These are phyloP conservation scores for Thermothielavioides terrestris DNA, from an alignment of 495 filamentous ascomycete genomes.

Conservation along the genomic window DNA sequence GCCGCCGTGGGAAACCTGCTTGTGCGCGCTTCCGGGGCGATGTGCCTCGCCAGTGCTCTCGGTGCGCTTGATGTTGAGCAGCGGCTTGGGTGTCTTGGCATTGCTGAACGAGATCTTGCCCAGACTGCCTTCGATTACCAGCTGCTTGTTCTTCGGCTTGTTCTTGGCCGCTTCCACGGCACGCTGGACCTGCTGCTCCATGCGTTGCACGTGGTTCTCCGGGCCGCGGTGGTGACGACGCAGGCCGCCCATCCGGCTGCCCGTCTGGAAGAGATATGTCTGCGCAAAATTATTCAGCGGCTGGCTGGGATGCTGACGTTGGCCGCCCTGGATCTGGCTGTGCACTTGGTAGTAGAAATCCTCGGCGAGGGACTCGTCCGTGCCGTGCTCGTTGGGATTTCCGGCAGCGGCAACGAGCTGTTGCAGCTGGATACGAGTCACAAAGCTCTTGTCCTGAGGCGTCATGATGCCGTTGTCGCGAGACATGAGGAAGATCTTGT, in stretches of 20 bases:
- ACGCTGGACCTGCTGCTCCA: conserved; percentile 97
- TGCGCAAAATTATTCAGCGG: conserved; percentile 94
- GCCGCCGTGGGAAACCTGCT: conserved; percentile 38
- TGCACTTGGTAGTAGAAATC: conserved; percentile 99
- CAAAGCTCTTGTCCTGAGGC: conserved; percentile 98
- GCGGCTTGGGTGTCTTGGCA: conserved; percentile 86
- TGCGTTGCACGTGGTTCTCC: conserved; percentile 95
- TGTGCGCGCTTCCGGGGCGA: conserved; percentile 42
- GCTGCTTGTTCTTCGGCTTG: conserved; percentile 93
- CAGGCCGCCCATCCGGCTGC: conserved; percentile 61
- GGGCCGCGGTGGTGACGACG: conserved; percentile 66
- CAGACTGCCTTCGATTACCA: conserved; percentile 96
- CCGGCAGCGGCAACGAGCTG: conserved; percentile 89
- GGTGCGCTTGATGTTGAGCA: conserved; percentile 89
- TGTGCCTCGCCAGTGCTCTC: conserved; percentile 53
- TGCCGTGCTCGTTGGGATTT: conserved; percentile 67
- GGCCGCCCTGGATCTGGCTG: conserved; percentile 81
- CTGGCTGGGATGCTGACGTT: conserved; percentile 78
- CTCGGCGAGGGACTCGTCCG: conserved; percentile 71
- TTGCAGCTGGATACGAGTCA: conserved; percentile 94
- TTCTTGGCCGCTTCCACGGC: conserved; percentile 95
- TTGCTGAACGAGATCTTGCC: conserved; percentile 99
- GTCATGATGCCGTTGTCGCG: conserved; percentile 97
- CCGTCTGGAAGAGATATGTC: conserved; percentile 92
- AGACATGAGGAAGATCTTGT: conserved; percentile 92